These are phyloP conservation scores for Phytophthora hybrid DNA, from an alignment of 352 stramenopile genomes.

Conservation along the genomic window DNA sequence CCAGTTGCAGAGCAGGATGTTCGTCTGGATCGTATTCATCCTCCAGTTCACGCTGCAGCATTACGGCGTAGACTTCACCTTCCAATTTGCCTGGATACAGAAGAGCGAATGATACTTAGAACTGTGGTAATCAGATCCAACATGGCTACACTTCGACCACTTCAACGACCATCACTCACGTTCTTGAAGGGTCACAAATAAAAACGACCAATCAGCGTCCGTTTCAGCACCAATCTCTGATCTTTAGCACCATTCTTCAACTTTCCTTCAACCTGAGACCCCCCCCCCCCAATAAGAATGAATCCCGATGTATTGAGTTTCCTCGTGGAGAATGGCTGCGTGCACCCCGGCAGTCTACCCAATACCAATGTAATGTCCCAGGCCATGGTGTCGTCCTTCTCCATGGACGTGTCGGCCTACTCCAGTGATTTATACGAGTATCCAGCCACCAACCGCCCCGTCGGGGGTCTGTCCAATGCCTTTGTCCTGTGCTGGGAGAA, in stretches of 20 bases:
- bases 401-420: conserved; percentile 65
- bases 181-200: not conserved
- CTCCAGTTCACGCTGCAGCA: conserved; percentile 16
- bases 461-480: conserved; percentile 50
- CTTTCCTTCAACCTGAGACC: conserved; percentile 17
- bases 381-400: conserved; percentile 68
- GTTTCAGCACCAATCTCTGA: conserved; percentile 18
- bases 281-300: conserved; percentile 18
- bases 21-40: conserved; percentile 12
- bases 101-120: too few relatives aligned
- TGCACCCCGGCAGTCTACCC: not conserved
- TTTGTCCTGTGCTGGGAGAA: conserved; percentile 80
- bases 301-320: conserved; percentile 45
- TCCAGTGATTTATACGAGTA: conserved; percentile 70
- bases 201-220: conserved; percentile 32
- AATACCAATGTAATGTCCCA: conserved; percentile 49
- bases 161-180: conserved; percentile 34
- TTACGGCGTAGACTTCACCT: conserved; percentile 26
- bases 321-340: conserved; percentile 30
- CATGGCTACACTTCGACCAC: conserved; percentile 7
- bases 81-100: conserved; percentile 17
- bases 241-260: conserved; percentile 22
- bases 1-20: not conserved
- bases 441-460: conserved; percentile 37
- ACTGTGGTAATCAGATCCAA: not conserved